Evolutionary conservation across 2,329 filamentous ascomycete genomes (phyloP).

Genomic region (Penicillium sp.): DNA sequence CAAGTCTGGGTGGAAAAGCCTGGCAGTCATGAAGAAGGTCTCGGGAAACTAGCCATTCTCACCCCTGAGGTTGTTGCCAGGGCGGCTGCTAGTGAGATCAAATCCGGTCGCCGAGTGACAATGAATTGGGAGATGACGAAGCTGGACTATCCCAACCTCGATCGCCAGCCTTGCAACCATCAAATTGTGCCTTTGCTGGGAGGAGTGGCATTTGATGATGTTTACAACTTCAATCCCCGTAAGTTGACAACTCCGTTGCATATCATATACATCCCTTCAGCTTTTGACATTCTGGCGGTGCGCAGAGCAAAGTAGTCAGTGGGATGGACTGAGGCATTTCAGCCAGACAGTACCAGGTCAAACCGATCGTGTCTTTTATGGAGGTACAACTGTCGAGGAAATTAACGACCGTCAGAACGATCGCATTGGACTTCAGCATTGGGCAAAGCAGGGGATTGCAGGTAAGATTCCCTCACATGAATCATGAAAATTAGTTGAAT

Average conservation of each 20-base stretch:
- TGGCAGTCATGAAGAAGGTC: conserved; percentile 53
- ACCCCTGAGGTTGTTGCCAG: conserved; percentile 55
- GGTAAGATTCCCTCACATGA: conserved; percentile 23
- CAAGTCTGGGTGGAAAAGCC: conserved; percentile 53
- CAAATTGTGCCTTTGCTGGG: conserved; percentile 53
- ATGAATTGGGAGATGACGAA: conserved; percentile 60
- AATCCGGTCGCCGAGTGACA: conserved; percentile 54
- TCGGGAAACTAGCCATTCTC: conserved; percentile 55
- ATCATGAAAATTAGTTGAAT: not conserved
- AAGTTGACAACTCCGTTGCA: conserved; percentile 12
- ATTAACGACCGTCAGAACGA: conserved; percentile 48
- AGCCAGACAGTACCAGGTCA: conserved; percentile 44
- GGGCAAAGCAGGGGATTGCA: conserved; percentile 52
- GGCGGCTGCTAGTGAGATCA: conserved; percentile 54
- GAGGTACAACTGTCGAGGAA: conserved; percentile 50
- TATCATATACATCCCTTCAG: not conserved
- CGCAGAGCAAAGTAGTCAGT: conserved; percentile 53
- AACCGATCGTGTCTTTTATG: conserved; percentile 50
- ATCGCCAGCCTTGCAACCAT: conserved; percentile 54
- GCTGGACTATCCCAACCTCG: conserved; percentile 58
- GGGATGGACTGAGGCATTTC: conserved; percentile 56
- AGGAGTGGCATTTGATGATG: conserved; percentile 53
- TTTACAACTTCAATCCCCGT: conserved; percentile 55
- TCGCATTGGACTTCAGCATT: conserved; percentile 53
- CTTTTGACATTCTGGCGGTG: conserved; percentile 2